phyloP scores from a whole-genome alignment of 2,329 filamentous ascomycete genomes.

The Fusarium sp. region DNA sequence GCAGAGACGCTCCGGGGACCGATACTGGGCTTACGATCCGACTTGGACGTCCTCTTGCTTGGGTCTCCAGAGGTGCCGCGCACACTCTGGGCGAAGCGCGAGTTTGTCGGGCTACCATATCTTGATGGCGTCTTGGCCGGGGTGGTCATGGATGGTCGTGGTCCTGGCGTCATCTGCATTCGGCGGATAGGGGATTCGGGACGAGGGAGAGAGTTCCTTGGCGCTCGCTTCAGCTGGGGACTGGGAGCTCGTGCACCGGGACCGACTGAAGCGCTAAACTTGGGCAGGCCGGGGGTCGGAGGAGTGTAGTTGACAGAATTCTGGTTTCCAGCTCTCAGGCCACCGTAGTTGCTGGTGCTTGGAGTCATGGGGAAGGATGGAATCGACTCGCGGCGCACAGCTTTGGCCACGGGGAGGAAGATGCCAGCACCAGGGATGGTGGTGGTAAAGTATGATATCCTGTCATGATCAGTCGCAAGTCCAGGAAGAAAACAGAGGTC shows the following conservation, averaged over 20 bases:
- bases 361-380: conserved; percentile 74
- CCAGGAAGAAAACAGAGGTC: background rate
- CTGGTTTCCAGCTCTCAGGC: conserved; percentile 66
- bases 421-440: conserved; percentile 85
- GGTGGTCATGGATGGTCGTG: conserved; percentile 67
- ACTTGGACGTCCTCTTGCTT: conserved; percentile 63
- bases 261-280: conserved; percentile 91
- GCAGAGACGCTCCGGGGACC: conserved; percentile 71
- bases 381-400: conserved; percentile 75
- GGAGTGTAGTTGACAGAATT: conserved; percentile 73
- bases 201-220: conserved; percentile 83
- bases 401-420: conserved; percentile 89
- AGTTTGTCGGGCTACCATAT: conserved; percentile 60
- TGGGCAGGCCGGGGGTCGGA: conserved; percentile 74
- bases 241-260: conserved; percentile 76
- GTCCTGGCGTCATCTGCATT: conserved; percentile 71
- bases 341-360: conserved; percentile 70
- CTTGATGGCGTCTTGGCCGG: conserved; percentile 56
- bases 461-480: conserved; percentile 46
- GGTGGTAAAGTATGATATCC: conserved; percentile 84
- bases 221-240: conserved; percentile 74
- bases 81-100: conserved; percentile 72
- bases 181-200: conserved; percentile 88
- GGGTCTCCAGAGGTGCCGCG: conserved; percentile 72
- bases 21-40: conserved; percentile 64